Percentiles rank a stretch among this genome's conserved stretches.
Conservation (phyloP, 176 grass and related monocot genomes). For the Oryza rufipogon region DNA sequence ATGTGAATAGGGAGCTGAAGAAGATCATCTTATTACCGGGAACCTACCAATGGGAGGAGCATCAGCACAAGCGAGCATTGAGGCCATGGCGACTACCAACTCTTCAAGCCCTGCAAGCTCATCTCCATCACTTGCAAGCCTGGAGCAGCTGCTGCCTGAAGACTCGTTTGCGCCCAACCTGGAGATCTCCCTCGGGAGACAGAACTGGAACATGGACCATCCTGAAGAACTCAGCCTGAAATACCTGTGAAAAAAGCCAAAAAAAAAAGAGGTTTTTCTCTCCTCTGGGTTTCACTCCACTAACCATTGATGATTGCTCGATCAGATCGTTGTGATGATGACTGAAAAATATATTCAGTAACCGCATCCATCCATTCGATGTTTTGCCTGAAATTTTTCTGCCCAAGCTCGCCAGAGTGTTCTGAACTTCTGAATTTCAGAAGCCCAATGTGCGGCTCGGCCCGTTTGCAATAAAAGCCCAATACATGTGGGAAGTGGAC, state of each 20-base stretch:
- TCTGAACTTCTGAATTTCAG: neutral
- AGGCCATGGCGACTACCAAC: constrained; percentile 8
- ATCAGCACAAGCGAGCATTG: constrained; percentile 19
- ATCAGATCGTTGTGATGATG: constrained; percentile 9
- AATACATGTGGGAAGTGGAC: neutral
- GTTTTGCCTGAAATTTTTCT: constrained; percentile 20
- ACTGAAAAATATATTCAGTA: constrained; percentile 30
- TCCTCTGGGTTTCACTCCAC: constrained; percentile 12
- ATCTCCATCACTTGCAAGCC: constrained; percentile 36
- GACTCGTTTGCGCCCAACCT: constrained; percentile 53
- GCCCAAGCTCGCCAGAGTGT: neutral
- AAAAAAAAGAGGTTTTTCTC: neutral
- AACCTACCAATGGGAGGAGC: constrained; percentile 26
- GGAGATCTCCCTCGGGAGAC: constrained; percentile 85
- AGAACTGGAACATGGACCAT: constrained; percentile 56
- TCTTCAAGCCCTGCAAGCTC: constrained; percentile 46
- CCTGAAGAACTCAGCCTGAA: constrained; percentile 45
- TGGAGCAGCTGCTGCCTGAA: constrained; percentile 45
- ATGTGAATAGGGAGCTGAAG: constrained; percentile 38
- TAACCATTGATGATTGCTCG: constrained; percentile 36
- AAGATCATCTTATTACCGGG: constrained; percentile 16
- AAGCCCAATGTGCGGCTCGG: neutral
- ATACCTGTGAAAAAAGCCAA: constrained; percentile 34
- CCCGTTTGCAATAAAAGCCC: neutral
- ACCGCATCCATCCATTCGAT: neutral